Conservation (phyloP, 305 asterid genomes). For the Stenogyne calaminthoides region DNA sequence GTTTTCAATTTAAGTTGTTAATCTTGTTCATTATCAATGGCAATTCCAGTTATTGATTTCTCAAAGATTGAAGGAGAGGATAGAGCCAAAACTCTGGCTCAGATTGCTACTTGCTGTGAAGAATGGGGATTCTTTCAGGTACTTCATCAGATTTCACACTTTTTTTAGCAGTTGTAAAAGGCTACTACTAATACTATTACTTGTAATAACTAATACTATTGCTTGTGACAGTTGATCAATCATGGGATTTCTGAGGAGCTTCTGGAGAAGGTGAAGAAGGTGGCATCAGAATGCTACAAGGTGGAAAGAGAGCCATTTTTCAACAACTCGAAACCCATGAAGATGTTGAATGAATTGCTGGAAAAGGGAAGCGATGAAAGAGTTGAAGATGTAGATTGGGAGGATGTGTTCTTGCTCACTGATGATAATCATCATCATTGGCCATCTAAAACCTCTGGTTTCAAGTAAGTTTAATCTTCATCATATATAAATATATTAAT, state of each 20-base stretch:
- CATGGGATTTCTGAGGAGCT: constrained; percentile 87
- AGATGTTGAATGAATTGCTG: constrained; percentile 51
- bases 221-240: constrained; percentile 57
- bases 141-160: background rate
- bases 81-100: constrained; percentile 59
- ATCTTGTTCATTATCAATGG: constrained; percentile 38
- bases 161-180: too few species aligned
- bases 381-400: constrained; percentile 80
- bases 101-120: constrained; percentile 73
- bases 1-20: background rate
- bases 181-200: too few species aligned
- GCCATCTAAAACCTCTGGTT: constrained; percentile 63
- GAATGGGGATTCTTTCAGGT: constrained; percentile 98
- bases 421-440: constrained; percentile 66
- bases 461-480: constrained; percentile 46
- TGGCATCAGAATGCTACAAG: constrained; percentile 61
- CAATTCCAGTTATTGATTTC: constrained; percentile 84
- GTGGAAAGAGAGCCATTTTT: constrained; percentile 65
- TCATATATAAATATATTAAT: too few species aligned
- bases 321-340: constrained; percentile 53
- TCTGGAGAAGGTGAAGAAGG: constrained; percentile 74
- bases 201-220: too few species aligned
- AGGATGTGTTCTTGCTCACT: constrained; percentile 78
- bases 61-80: constrained; percentile 74
- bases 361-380: constrained; percentile 42